These are phyloP conservation scores for Nyssa sinensis DNA, from an alignment of 148 eudicot species.

Conservation along the genomic window DNA sequence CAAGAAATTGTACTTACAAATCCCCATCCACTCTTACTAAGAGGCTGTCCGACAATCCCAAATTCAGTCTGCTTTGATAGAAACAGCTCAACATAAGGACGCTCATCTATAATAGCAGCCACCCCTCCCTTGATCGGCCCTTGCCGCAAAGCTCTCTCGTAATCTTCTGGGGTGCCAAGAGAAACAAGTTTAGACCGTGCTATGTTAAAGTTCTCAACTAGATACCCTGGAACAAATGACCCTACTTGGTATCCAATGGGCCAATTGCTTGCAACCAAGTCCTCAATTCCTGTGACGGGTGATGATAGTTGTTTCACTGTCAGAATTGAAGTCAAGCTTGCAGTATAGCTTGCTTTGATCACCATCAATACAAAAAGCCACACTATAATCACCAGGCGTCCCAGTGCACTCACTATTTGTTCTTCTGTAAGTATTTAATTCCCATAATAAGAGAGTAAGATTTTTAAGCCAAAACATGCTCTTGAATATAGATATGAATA, in stretches of 20 bases:
- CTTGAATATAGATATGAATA: background rate
- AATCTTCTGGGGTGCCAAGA: background rate
- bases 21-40: conserved; percentile 24
- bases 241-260: conserved; percentile 6
- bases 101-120: conserved; percentile 21
- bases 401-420: conserved; percentile 6
- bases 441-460: background rate
- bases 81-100: conserved; percentile 22
- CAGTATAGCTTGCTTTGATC: conserved; percentile 25
- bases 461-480: background rate
- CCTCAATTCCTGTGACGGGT: conserved; percentile 15
- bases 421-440: background rate
- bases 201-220: background rate
- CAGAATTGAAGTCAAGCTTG: conserved; percentile 23
- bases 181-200: background rate
- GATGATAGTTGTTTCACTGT: conserved; percentile 24
- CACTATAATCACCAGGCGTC: conserved; percentile 1
- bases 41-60: conserved; percentile 14
- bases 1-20: conserved; percentile 20
- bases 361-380: conserved; percentile 26
- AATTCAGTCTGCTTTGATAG: background rate
- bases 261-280: too few species aligned
- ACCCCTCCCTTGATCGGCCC: conserved; percentile 4
- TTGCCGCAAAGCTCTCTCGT: background rate
- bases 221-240: background rate